Percentiles rank a stretch among this genome's conserved stretches.
phyloP scores from a whole-genome alignment of 768 basidiomycete species.

The Auricularia heimuer region DNA sequence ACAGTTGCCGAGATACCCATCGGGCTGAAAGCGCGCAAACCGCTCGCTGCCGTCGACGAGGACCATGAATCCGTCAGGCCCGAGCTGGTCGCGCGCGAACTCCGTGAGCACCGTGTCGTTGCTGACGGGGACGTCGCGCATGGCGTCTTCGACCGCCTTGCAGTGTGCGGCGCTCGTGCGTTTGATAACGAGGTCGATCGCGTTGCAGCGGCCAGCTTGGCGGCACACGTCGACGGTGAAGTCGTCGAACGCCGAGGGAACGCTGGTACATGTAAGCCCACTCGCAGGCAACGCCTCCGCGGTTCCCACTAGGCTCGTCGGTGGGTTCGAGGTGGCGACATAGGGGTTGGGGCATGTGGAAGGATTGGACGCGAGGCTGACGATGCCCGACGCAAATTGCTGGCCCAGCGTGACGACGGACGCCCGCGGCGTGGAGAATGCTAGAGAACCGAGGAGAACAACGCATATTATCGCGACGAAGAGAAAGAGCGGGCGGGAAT shows the following conservation, averaged over 20 bases:
- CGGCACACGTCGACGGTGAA: not conserved
- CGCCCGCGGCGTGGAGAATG: not conserved
- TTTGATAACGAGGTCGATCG: not conserved
- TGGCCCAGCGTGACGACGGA: not conserved
- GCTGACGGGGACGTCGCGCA: not conserved
- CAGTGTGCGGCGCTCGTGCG: not conserved
- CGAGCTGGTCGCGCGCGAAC: not conserved
- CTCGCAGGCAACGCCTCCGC: not conserved
- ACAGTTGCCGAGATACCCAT: not conserved
- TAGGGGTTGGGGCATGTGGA: slow-evolving; percentile 1
- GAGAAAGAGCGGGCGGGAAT: not conserved
- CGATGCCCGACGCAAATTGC: not conserved
- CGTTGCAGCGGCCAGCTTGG: not conserved
- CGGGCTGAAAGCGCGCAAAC: not conserved
- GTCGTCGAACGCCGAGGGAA: not conserved
- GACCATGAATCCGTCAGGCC: not conserved
- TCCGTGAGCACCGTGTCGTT: not conserved
- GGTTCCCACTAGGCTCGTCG: not conserved
- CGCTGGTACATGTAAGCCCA: not conserved
- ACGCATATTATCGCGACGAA: not conserved
- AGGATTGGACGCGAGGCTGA: not conserved
- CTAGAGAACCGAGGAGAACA: not conserved
- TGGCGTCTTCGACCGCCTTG: not conserved
- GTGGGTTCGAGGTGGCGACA: not conserved
- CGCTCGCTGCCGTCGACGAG: not conserved